A percentile compares a stretch with the other conserved stretches of the same genome.
Evolutionary conservation across 2,329 filamentous ascomycete genomes (phyloP).

Genomic region (Ophiostoma triangulosporum): DNA sequence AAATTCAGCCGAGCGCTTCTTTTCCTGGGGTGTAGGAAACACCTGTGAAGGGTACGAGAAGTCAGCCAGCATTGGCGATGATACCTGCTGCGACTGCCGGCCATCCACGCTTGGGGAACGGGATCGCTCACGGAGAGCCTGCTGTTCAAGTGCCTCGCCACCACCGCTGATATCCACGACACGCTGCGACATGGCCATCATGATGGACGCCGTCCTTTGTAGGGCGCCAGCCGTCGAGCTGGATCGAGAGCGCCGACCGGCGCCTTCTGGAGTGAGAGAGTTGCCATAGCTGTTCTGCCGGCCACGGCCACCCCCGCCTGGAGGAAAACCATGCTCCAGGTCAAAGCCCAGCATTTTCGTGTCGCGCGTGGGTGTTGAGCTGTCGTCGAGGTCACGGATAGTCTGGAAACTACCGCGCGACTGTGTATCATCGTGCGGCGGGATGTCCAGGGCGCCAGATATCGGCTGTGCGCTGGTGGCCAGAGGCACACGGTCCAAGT

Average conservation of each 20-base stretch:
- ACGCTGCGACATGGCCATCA: constrained; percentile 84
- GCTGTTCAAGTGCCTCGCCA: constrained; percentile 65
- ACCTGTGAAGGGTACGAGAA: constrained; percentile 39
- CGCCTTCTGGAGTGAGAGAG: constrained; percentile 37
- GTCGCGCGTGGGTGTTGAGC: constrained; percentile 27
- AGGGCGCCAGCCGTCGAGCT: constrained; percentile 51
- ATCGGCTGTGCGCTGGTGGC: constrained; percentile 43
- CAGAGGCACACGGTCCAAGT: constrained; percentile 46
- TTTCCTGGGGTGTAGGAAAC: constrained; percentile 32
- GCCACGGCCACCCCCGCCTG: constrained; percentile 30
- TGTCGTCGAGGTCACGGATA: constrained; percentile 41
- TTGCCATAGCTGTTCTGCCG: constrained; percentile 44
- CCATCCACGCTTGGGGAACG: constrained; percentile 39
- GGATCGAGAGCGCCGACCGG: constrained; percentile 43
- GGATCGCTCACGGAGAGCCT: constrained; percentile 47
- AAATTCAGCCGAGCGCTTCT: constrained; percentile 17
- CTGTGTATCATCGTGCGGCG: constrained; percentile 25
- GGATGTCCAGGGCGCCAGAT: constrained; percentile 31
- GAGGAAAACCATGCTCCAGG: constrained; percentile 43
- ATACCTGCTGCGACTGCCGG: constrained; percentile 33
- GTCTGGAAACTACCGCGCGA: constrained; percentile 44
- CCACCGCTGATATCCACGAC: constrained; percentile 97
- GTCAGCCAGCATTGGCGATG: constrained; percentile 29
- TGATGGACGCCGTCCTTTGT: constrained; percentile 58
- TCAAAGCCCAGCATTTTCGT: constrained; percentile 40